Evolutionary conservation across 345 rosid genomes (phyloP), one percentile per base, ranked within the genome.

Genomic region (Eucalyptus urophylla): DNA sequence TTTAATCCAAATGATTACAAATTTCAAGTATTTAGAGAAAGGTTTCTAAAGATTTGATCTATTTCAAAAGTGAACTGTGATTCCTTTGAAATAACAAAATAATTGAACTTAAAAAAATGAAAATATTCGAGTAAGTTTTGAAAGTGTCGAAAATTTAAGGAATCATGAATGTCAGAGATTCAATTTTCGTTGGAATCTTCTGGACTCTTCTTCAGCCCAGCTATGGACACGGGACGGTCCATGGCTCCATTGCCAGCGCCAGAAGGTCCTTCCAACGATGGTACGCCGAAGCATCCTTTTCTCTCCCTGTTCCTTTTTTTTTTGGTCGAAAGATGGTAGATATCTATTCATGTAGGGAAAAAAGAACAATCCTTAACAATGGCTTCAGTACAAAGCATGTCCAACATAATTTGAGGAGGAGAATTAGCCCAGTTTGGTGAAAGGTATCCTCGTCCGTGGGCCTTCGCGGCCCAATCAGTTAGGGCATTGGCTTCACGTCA

Each of bases 231-330:
- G 40, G 40, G 40, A 37, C 40, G 40, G 88, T 47, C 45, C 88
- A 80, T 49, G 87, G 89, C 94, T 91, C 92, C 94, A 9, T 90
- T 95, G 6, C 93, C 93, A 45, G 89, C 91, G 7, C 88, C 94
- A 1, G 89, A 89, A 12, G 86, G 88, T 6, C 94, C 93, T 4
- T 87, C 91, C 47, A 93, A 62, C 67, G 90, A 91, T 87, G 96
- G 94, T 95, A 88, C 4, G 92, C 67, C 6, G n/a, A 60, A 25
- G 67, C 67, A 27, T 27, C 67, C 15, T 60, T 60, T 25, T 60
- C 67, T 60, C 27, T 22, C 11, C 60, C 40, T 33, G 5, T 33
- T 0, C 37, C 4, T 40, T 37, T 37, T 37, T 40, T 40, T 40
- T 40, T 40, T 40, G 43, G 43, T 40, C 43, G 5, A 40, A 40